Evolutionary conservation across 805 yeast genomes (phyloP), one percentile per base, ranked within the genome.

Genomic region (Metschnikowia noctiluminum): DNA sequence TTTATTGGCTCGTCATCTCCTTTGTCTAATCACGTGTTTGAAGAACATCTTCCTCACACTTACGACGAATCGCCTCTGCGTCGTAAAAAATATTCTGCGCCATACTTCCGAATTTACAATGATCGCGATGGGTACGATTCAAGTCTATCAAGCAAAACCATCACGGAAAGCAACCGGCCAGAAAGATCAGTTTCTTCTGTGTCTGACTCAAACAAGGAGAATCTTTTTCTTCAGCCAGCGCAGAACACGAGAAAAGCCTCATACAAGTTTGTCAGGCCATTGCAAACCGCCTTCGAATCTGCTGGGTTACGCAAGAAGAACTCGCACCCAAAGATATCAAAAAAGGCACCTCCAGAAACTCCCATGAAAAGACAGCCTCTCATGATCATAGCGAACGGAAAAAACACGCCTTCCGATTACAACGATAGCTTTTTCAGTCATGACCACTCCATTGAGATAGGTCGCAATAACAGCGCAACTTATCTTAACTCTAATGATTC

Each of bases 221-320:
- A 72, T 45, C 55, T 52, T 26, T 21, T 38, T 14, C 37, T 36
- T 11, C 41, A 40, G 27, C 38, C 43, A 10, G 14, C 30, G 7
- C 49, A 46, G 31, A 45, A 48, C 13, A 15, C 44, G 31, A 39
- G 50, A 46, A 64, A 63, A 42, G 51, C 64, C 2, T 69, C 73
- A 10, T 87, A 84, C 65, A 79, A 81, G 54, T 79, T 81, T 42
- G 94, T 87, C 21, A 87, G 85, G 61, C 96, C 96, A 2, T 73
- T 89, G 36, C 96, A 88, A 62, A 84, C 91, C 0, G 96, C 94
- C 13, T 89, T 89, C 65, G 76, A 81, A 62, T 79, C 91, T 2
- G 70, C 87, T 0, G 96, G 96, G 0, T 68, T 89, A 34, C 65
- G 84, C 72, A 85, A 66, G 70, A 82, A 65, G 69, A 71, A 62